Evolutionary conservation across 805 yeast species (phyloP).

Genomic region (Saccharomycopsis olivae): DNA sequence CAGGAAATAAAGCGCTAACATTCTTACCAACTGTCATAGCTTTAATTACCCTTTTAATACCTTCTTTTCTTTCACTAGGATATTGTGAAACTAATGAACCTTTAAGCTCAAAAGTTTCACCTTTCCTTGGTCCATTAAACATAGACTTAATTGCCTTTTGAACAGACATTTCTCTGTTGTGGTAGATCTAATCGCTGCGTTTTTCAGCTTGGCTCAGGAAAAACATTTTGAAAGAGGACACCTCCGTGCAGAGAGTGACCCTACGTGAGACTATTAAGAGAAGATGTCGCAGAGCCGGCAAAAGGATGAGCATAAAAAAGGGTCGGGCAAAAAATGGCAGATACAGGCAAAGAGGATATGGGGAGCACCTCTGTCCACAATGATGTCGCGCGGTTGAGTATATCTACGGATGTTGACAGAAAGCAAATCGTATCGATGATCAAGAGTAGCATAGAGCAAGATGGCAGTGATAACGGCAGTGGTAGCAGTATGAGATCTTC

Average conservation of each 20-base stretch:
- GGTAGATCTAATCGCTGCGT: too few species aligned
- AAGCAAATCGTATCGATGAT: slow-evolving; percentile 12
- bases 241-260: too few species aligned
- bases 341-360: too few species aligned
- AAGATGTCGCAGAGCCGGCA: too few species aligned
- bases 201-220: too few species aligned
- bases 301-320: too few species aligned
- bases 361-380: slow-evolving; percentile 19
- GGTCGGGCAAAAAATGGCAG: too few species aligned
- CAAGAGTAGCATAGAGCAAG: slow-evolving; percentile 5
- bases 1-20: slow-evolving; percentile 90
- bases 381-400: slow-evolving; percentile 25
- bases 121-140: slow-evolving; percentile 45
- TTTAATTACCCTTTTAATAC: slow-evolving; percentile 91
- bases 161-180: slow-evolving; percentile 30
- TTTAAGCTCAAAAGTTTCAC: slow-evolving; percentile 85
- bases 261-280: too few species aligned
- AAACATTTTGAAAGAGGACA: too few species aligned
- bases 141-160: slow-evolving; percentile 45
- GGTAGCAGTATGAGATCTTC: neutral
- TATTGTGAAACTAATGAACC: slow-evolving; percentile 89
- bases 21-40: slow-evolving; percentile 99
- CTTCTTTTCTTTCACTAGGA: slow-evolving; percentile 90
- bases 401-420: slow-evolving; percentile 19
- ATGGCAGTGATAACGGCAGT: neutral